phyloP scores from a whole-genome alignment of 1,284 basidiomycete genomes.

The Cryptococcus sp. region DNA sequence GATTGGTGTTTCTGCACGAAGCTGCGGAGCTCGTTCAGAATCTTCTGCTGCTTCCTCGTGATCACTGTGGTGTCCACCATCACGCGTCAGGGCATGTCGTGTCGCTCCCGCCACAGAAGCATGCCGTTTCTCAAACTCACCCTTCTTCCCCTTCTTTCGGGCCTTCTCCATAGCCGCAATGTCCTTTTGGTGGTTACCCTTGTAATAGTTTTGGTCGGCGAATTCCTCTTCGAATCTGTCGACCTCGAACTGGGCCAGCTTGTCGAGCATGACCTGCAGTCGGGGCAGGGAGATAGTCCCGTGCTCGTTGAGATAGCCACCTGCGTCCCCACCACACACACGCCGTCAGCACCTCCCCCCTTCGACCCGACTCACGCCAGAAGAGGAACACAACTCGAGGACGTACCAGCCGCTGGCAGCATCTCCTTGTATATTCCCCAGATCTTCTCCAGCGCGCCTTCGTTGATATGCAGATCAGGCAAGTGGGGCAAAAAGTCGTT shows the following conservation, averaged over 20 bases:
- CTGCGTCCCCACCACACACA: conserved; percentile 53
- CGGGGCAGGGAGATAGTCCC: conserved; percentile 77
- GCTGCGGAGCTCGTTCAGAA: conserved; percentile 69
- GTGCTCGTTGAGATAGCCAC: conserved; percentile 90
- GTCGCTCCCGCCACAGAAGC: neutral
- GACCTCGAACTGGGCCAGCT: conserved; percentile 81
- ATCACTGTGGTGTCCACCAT: no score
- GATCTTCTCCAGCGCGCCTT: conserved; percentile 86
- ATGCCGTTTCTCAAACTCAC: conserved; percentile 35
- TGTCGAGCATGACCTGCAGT: conserved; percentile 80
- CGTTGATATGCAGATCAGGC: conserved; percentile 95
- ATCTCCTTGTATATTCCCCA: conserved; percentile 95
- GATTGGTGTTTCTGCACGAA: conserved; percentile 63
- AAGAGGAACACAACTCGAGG: neutral
- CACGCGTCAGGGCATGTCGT: no score
- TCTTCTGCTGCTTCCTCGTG: conserved; percentile 65
- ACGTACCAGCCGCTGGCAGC: conserved; percentile 72
- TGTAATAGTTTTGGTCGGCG: conserved; percentile 82
- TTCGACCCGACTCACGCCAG: neutral
- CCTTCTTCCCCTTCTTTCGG: conserved; percentile 46
- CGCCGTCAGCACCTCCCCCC: conserved; percentile 1
- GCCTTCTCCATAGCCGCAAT: conserved; percentile 54
- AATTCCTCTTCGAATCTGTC: conserved; percentile 89
- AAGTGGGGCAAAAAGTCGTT: conserved; percentile 99
- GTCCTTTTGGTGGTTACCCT: conserved; percentile 77